Evolutionary conservation across 2,329 filamentous ascomycete genomes (phyloP).

Genomic region (Neofusicoccum umdonicola): DNA sequence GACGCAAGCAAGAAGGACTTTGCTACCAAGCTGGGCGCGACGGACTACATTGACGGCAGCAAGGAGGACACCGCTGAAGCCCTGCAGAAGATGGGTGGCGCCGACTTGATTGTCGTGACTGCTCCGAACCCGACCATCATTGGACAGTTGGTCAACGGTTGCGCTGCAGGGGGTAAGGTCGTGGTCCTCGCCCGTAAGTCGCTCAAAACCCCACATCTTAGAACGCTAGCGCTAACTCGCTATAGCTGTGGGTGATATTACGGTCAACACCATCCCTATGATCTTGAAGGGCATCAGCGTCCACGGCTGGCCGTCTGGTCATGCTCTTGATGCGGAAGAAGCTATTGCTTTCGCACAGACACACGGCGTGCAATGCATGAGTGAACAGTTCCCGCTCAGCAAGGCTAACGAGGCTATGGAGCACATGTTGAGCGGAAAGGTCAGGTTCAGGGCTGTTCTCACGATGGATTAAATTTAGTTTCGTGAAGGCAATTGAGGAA

Average conservation of each 20-base stretch:
- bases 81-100: constrained; percentile 60
- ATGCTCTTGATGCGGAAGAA: constrained; percentile 53
- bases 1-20: constrained; percentile 53
- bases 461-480: constrained; percentile 41
- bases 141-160: constrained; percentile 52
- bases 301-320: constrained; percentile 53
- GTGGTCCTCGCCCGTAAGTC: constrained; percentile 54
- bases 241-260: constrained; percentile 44
- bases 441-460: constrained; percentile 52
- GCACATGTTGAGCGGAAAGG: constrained; percentile 50
- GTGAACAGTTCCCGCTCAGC: constrained; percentile 54
- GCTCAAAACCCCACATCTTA: accelerated
- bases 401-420: constrained; percentile 51
- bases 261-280: constrained; percentile 44
- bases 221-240: background rate
- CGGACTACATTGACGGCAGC: constrained; percentile 56
- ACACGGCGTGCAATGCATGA: constrained; percentile 51
- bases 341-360: constrained; percentile 50
- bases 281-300: constrained; percentile 49
- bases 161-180: constrained; percentile 57
- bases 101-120: constrained; percentile 60
- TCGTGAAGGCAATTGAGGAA: too few relatives aligned
- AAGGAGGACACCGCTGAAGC: constrained; percentile 49
- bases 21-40: constrained; percentile 55
- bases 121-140: constrained; percentile 61